These are phyloP conservation scores for Zangia roseola DNA, from an alignment of 768 basidiomycete species.

Conservation along the genomic window DNA sequence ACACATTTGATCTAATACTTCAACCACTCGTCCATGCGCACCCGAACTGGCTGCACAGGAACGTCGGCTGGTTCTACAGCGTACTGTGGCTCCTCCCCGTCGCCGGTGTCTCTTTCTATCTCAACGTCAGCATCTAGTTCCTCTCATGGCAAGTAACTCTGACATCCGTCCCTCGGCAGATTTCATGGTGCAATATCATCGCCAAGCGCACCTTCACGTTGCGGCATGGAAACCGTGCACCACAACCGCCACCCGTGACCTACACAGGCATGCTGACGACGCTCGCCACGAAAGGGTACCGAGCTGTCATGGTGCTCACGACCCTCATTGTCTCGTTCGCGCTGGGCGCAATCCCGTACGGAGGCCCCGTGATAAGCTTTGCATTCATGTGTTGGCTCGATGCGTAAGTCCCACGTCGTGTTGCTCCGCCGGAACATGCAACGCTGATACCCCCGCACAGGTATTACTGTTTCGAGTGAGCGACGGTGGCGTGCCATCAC, in stretches of 20 bases:
- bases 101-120: constrained; percentile 71
- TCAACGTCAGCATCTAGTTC: constrained; percentile 59
- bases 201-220: constrained; percentile 72
- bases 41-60: constrained; percentile 66
- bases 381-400: constrained; percentile 84
- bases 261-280: constrained; percentile 72
- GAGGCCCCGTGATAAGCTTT: constrained; percentile 62
- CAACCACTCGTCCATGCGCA: constrained; percentile 63
- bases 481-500: constrained; percentile 3
- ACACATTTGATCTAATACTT: constrained; percentile 71
- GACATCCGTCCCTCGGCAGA: constrained; percentile 41
- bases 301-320: constrained; percentile 78
- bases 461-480: constrained; percentile 90
- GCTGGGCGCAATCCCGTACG: constrained; percentile 59
- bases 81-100: constrained; percentile 79
- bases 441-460: constrained; percentile 35
- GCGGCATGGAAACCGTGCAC: constrained; percentile 64
- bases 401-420: constrained; percentile 52
- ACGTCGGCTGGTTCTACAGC: constrained; percentile 76
- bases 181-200: constrained; percentile 72
- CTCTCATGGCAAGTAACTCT: constrained; percentile 10
- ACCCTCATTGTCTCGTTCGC: constrained; percentile 68
- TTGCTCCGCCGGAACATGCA: not conserved
- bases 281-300: constrained; percentile 78
- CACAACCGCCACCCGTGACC: constrained; percentile 50